Evolutionary conservation across 169 alveolate genomes (phyloP).

Genomic region (Plasmodium reichenowi): DNA sequence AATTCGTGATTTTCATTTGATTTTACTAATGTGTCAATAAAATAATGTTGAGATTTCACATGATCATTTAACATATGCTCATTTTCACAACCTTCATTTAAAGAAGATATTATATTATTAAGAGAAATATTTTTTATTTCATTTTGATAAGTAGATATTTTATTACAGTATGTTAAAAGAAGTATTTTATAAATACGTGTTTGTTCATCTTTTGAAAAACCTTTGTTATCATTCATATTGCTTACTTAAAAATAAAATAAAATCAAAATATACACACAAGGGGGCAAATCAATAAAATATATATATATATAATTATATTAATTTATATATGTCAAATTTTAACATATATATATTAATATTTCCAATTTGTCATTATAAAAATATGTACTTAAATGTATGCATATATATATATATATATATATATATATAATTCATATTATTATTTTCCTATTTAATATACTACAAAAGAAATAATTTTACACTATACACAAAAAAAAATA

Average conservation of each 20-base stretch:
- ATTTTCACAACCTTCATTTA: constrained; percentile 19
- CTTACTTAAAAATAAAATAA: background rate
- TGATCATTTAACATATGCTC: constrained; percentile 55
- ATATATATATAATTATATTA: background rate
- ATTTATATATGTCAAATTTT: background rate
- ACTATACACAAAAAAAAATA: too few relatives aligned
- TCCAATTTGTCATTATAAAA: too few relatives aligned
- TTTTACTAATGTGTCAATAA: constrained; percentile 64
- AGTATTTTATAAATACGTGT: constrained; percentile 62
- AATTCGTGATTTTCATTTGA: constrained; percentile 61
- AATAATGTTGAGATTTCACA: constrained; percentile 61
- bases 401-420: too few relatives aligned
- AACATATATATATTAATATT: background rate
- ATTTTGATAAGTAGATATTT: constrained; percentile 55
- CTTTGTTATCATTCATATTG: constrained; percentile 23
- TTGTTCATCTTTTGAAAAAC: constrained; percentile 52
- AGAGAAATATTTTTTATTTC: constrained; percentile 63
- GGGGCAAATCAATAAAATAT: background rate
- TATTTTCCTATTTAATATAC: too few relatives aligned
- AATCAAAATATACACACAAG: background rate
- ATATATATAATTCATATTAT: too few relatives aligned
- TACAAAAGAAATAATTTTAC: too few relatives aligned
- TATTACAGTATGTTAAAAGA: constrained; percentile 49
- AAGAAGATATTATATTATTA: constrained; percentile 33
- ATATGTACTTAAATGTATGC: too few relatives aligned